Evolutionary conservation across 352 stramenopile species (phyloP), one percentile per base, ranked within the genome.

Genomic region (Globisporangium spiculum): DNA sequence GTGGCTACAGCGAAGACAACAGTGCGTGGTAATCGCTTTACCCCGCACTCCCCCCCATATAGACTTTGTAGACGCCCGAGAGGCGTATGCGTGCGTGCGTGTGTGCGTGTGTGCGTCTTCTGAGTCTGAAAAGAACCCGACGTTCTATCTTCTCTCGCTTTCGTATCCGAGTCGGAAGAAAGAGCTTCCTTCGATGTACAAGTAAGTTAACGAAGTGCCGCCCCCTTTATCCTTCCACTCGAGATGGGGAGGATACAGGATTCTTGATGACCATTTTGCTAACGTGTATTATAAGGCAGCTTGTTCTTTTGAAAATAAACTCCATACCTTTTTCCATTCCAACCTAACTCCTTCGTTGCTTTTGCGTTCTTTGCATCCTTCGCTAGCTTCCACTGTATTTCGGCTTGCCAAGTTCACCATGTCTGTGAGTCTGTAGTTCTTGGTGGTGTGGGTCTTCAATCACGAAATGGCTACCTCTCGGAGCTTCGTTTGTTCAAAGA

Each of bases 21-120:
- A 96, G 88, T 74, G 87, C 88, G 75, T 96, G 88, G 88, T 96
- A 96, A 87, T 69, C 48, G 68, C 36, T 66, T 26, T 48, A 22
- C 59, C 65, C 67, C 63, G 60, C 60, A 48, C 48, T 58, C 65
- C 67, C 62, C 62, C 50, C 67, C 58, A 72, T 60, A 73, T 73
- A 72, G 63, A 75, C 64, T 77, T 76, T 76, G 65, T 77, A 69
- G 59, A 70, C 63, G 60, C 62, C 54, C 36, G 24, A 59, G 52
- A 67, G 60, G 60, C 60, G 65, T 60, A 59, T 70, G 46, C 60
- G 60, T 71, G 27, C 55, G 27, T 32, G 27, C 27, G 27, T 32
- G 27, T 30, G 60, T 63, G 60, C 60, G 57, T 73, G 58, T 68
- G 58, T 71, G 66, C 66, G 66, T 71, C 66, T 60, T 57, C 59